Conservation (phyloP, 495 filamentous ascomycete species). For the Xylaria intraflava region DNA sequence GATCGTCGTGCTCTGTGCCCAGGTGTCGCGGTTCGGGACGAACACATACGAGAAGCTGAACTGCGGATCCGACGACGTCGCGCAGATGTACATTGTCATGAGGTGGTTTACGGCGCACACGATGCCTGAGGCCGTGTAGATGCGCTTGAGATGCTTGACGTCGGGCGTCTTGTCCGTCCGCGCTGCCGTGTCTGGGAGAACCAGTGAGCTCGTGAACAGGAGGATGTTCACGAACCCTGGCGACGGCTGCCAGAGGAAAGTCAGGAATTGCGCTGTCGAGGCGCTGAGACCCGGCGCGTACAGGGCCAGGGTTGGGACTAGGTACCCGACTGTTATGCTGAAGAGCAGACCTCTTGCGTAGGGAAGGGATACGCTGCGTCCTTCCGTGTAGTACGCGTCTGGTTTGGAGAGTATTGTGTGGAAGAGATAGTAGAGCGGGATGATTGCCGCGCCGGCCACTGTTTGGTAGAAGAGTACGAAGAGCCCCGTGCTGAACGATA, state of each 20-base stretch:
- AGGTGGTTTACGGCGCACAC: constrained; percentile 15
- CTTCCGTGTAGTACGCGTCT: constrained; percentile 21
- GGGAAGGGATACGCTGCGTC: constrained; percentile 20
- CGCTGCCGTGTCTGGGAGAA: constrained; percentile 2
- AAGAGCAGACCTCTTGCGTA: constrained; percentile 30
- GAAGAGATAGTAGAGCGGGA: constrained; percentile 32
- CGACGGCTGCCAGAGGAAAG: constrained; percentile 33
- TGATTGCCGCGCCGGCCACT: constrained; percentile 28
- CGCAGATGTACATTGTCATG: constrained; percentile 11
- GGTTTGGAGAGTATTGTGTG: background rate
- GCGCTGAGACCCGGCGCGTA: constrained; percentile 17
- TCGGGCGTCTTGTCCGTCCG: constrained; percentile 5
- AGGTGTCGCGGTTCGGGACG: constrained; percentile 11
- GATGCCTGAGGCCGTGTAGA: constrained; percentile 16
- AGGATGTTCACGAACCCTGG: constrained; percentile 26
- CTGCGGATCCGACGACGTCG: constrained; percentile 17
- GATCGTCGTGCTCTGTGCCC: constrained; percentile 15
- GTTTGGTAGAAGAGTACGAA: constrained; percentile 29
- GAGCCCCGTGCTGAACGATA: constrained; percentile 12
- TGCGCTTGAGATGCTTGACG: constrained; percentile 21
- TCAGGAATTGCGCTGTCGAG: constrained; percentile 24
- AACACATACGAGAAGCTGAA: constrained; percentile 21
- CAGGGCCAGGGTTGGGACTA: constrained; percentile 30
- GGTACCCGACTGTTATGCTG: constrained; percentile 24
- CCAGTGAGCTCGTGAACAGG: constrained; percentile 9